A percentile compares a stretch with the other conserved stretches of the same genome.
Evolutionary conservation across 805 yeast species (phyloP).

Genomic region (Metschnikowia shivogae): DNA sequence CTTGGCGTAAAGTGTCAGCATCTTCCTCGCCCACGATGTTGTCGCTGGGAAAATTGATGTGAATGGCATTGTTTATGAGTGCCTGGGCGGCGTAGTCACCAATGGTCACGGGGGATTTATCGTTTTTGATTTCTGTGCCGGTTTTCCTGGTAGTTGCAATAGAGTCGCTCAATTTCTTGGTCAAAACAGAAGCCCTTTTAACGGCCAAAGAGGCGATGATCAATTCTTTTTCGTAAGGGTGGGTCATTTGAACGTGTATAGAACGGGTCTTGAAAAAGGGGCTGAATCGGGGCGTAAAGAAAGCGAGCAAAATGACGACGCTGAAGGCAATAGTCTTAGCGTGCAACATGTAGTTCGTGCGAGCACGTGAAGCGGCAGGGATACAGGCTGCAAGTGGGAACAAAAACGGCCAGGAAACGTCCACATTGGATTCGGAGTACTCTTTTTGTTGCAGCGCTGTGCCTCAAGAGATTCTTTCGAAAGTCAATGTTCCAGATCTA

Average conservation of each 20-base stretch:
- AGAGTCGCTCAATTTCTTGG: conserved; percentile 61
- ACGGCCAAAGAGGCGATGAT: conserved; percentile 86
- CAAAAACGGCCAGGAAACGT: neutral
- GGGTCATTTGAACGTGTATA: conserved; percentile 12
- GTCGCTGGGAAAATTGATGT: conserved; percentile 75
- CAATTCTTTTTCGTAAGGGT: conserved; percentile 59
- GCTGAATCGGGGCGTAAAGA: conserved; percentile 1
- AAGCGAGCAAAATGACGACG: conserved; percentile 7
- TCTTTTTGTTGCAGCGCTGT: too few species aligned
- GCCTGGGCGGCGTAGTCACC: conserved; percentile 98
- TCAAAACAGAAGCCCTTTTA: conserved; percentile 75
- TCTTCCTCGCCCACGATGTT: conserved; percentile 94
- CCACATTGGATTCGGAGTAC: too few species aligned
- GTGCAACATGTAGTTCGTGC: conserved; percentile 10
- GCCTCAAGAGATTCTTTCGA: too few species aligned
- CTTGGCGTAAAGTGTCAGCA: conserved; percentile 54
- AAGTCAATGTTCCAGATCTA: too few species aligned
- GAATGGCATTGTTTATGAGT: conserved; percentile 77
- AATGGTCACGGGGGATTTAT: conserved; percentile 90
- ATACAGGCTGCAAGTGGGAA: neutral
- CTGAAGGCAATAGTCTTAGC: neutral
- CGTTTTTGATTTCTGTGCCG: conserved; percentile 70
- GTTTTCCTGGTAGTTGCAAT: conserved; percentile 44
- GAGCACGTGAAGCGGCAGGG: conserved; percentile 14
- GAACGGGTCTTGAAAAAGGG: neutral